Evolutionary conservation across 768 basidiomycete species (phyloP).

Genomic region (Thelephora aurantiotincta): DNA sequence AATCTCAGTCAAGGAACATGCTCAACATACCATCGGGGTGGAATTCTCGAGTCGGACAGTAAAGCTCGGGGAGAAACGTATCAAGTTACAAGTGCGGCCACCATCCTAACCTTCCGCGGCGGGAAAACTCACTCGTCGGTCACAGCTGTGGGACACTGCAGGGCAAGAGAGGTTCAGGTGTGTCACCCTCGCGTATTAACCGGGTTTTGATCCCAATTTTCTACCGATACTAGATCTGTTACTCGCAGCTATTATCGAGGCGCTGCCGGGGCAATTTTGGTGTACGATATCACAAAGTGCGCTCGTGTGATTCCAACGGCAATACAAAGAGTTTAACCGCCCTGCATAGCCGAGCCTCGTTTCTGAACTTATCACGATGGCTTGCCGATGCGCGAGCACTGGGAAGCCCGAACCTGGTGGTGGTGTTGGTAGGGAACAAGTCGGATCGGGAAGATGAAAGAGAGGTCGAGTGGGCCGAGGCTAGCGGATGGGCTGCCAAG

Average conservation of each 20-base stretch:
- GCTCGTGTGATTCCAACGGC: background rate
- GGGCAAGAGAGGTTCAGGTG: constrained; percentile 92
- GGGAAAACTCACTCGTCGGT: constrained; percentile 6
- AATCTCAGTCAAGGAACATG: constrained; percentile 80
- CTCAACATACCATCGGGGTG: constrained; percentile 96
- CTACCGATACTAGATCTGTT: constrained; percentile 45
- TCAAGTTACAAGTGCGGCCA: constrained; percentile 80
- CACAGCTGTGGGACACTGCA: constrained; percentile 90
- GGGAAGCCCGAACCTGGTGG: constrained; percentile 82
- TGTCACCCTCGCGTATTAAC: constrained; percentile 7
- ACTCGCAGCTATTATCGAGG: constrained; percentile 95
- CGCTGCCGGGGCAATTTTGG: constrained; percentile 81
- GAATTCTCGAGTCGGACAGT: constrained; percentile 94
- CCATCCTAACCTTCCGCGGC: background rate
- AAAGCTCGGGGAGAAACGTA: constrained; percentile 84
- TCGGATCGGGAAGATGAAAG: constrained; percentile 88
- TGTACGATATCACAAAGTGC: constrained; percentile 81
- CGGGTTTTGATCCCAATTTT: constrained; percentile 7
- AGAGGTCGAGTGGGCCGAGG: constrained; percentile 93
- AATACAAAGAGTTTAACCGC: constrained; percentile 7
- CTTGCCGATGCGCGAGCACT: constrained; percentile 86
- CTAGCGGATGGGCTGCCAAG: constrained; percentile 89
- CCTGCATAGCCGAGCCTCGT: constrained; percentile 64
- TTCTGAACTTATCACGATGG: constrained; percentile 76
- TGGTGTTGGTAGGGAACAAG: constrained; percentile 90